Base-by-base conservation (phyloP, 495 filamentous ascomycete species). In the Pseudevernia furfuracea region DNA sequence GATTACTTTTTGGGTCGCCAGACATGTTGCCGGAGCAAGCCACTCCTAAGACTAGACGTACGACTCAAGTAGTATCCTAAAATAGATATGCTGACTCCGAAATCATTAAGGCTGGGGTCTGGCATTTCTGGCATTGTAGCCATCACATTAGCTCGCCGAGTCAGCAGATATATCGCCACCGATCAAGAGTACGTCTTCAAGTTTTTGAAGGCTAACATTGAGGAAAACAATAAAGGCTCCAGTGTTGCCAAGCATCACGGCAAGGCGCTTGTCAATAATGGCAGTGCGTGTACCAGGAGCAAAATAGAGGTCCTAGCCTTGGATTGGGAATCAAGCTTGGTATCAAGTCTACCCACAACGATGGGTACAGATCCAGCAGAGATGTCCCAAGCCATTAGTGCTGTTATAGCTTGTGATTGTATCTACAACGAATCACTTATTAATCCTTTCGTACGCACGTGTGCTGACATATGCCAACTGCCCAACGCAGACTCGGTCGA, bases 361-460 rank as follows among this genome's bases (percentile, higher is more conserved):
- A 44, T 80, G 73, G 32, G 68, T 5, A 74, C 77, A 0, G 71
- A 72, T 17, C 66, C 70, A 1, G 48, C 57, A 3, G 60, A 66
- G 0, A 63, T 63, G 11, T 30, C 15, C 11, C 64, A 65, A 34
- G 74, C 73, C 66, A 82, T 87, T 62, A 87, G 91, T 65, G 76
- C 81, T 4, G 79, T 96, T 6, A 73, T 92, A 25, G 90, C 92
- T 8, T 95, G 90, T 74, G 91, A 95, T 71, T 95, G 90, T 69
- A 87, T 96, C 72, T 96, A 94, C 76, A 92, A 93, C 72, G 90
- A 96, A 67, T 80, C 86, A 8, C 82, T 98, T 5, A 84, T 97
- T 21, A 77, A 84, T 41, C 90, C 91, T 2, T 84, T 97, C 25
- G 88, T 96, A n/a, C 79, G 85, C 58, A 89, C 91, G 1, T 97